Percentiles rank a stretch among this genome's conserved stretches.
Conservation (phyloP, 2,329 filamentous ascomycete genomes). For the Penicillium sp. region DNA sequence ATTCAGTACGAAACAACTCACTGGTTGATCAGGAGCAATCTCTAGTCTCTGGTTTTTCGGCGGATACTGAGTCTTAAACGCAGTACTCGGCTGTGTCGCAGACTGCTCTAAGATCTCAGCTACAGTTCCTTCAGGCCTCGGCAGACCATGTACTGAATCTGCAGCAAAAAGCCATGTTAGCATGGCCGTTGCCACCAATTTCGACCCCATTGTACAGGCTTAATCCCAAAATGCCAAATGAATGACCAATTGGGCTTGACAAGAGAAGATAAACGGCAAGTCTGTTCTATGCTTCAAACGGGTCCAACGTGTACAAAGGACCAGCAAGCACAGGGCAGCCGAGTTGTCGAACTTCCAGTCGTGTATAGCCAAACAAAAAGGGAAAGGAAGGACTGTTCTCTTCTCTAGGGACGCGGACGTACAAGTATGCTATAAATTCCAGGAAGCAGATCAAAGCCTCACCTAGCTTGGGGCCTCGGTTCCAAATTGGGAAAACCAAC, state of each 20-base stretch:
- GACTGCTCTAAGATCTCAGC: slow-evolving; percentile 13
- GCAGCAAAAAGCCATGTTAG: slow-evolving; percentile 36
- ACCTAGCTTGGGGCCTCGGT: slow-evolving; percentile 2
- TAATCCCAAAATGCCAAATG: neutral
- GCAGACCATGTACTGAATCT: slow-evolving; percentile 27
- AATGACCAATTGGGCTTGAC: neutral
- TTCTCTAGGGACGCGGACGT: slow-evolving; percentile 4
- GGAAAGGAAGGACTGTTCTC: neutral
- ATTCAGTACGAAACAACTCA: slow-evolving; percentile 20
- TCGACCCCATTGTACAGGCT: slow-evolving; percentile 4
- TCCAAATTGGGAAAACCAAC: slow-evolving; percentile 6
- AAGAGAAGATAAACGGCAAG: neutral
- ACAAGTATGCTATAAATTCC: slow-evolving; percentile 20
- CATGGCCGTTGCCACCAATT: slow-evolving; percentile 27
- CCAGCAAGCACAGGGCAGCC: slow-evolving; percentile 5
- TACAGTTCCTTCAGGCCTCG: slow-evolving; percentile 14
- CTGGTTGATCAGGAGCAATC: slow-evolving; percentile 27
- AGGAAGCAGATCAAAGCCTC: neutral
- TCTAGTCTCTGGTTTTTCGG: slow-evolving; percentile 28
- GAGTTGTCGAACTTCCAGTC: slow-evolving; percentile 1
- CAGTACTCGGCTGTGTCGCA: slow-evolving; percentile 11
- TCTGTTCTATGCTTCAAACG: slow-evolving; percentile 7
- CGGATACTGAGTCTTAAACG: slow-evolving; percentile 38
- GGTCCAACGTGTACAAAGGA: slow-evolving; percentile 7
- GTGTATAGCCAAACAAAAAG: neutral